phyloP scores from a whole-genome alignment of 306 rosid species.

The Neltuma alba region DNA sequence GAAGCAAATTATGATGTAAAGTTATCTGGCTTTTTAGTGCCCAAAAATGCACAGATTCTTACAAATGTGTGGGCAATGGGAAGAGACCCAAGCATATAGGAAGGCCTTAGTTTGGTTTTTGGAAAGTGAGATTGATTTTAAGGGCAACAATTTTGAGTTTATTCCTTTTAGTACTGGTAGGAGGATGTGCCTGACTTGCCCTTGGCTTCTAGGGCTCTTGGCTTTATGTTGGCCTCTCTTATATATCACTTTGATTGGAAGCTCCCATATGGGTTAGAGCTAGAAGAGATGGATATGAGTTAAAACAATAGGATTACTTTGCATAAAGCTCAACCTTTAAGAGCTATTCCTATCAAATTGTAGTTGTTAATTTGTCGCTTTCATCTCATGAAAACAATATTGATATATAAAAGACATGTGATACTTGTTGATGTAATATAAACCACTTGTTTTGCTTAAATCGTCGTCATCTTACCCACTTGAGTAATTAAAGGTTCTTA shows the following conservation, averaged over 20 bases:
- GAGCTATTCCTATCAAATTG: background rate
- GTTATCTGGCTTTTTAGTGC: background rate
- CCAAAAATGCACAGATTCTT: background rate
- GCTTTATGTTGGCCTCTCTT: background rate
- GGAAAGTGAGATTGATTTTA: background rate
- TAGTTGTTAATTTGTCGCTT: background rate
- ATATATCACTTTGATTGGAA: background rate
- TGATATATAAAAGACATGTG: background rate
- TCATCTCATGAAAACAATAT: background rate
- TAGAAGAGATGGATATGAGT: background rate
- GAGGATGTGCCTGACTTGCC: background rate
- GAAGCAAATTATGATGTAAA: background rate
- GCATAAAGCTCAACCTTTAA: background rate
- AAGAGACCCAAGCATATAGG: background rate
- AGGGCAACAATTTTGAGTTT: background rate
- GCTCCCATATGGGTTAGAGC: background rate
- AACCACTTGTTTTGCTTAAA: background rate
- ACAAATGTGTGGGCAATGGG: background rate
- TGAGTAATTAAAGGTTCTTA: too few species aligned
- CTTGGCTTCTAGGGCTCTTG: background rate
- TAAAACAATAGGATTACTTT: background rate
- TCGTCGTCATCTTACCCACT: background rate
- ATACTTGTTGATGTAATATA: background rate
- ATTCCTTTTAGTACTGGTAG: background rate
- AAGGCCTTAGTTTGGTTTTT: background rate